Percentiles rank a stretch among this genome's conserved stretches.
Evolutionary conservation across 768 basidiomycete species (phyloP).

Genomic region (Boletus subcaerulescens): DNA sequence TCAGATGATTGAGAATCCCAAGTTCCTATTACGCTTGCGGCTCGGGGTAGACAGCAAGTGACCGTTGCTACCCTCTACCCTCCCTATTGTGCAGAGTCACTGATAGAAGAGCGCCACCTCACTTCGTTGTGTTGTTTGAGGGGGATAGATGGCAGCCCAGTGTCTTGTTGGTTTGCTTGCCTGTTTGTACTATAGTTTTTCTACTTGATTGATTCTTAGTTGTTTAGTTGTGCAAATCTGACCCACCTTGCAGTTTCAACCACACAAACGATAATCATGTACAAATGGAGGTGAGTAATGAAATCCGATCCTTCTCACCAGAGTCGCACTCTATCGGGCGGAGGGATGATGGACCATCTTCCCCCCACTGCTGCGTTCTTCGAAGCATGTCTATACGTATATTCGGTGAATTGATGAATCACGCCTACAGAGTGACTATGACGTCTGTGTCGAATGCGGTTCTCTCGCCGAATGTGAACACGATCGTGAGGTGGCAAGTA

Average conservation of each 20-base stretch:
- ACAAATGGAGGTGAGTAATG: conserved; percentile 61
- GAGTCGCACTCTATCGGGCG: conserved; percentile 20
- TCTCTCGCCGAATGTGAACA: conserved; percentile 67
- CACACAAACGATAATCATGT: conserved; percentile 66
- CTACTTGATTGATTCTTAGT: background rate
- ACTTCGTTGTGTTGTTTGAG: background rate
- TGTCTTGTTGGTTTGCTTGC: background rate
- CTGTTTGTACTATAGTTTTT: background rate
- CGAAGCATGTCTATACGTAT: background rate
- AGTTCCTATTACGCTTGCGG: conserved; percentile 7
- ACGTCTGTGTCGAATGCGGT: conserved; percentile 73
- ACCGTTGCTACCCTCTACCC: conserved; percentile 19
- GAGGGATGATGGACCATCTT: conserved; percentile 1
- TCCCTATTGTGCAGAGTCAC: conserved; percentile 9
- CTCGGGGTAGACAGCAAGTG: conserved; percentile 11
- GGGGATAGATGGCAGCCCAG: background rate
- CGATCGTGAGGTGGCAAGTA: conserved; percentile 37
- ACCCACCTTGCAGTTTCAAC: conserved; percentile 56
- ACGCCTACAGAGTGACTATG: conserved; percentile 57
- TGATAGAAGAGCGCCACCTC: conserved; percentile 1
- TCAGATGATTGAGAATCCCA: conserved; percentile 22
- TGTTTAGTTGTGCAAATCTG: conserved; percentile 13
- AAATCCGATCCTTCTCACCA: conserved; percentile 13
- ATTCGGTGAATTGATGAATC: conserved; percentile 8
- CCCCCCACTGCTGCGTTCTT: background rate